Evolutionary conservation across 2,329 filamentous ascomycete genomes (phyloP), one percentile per base, ranked within the genome.

Genomic region (Fusarium goolgardi): DNA sequence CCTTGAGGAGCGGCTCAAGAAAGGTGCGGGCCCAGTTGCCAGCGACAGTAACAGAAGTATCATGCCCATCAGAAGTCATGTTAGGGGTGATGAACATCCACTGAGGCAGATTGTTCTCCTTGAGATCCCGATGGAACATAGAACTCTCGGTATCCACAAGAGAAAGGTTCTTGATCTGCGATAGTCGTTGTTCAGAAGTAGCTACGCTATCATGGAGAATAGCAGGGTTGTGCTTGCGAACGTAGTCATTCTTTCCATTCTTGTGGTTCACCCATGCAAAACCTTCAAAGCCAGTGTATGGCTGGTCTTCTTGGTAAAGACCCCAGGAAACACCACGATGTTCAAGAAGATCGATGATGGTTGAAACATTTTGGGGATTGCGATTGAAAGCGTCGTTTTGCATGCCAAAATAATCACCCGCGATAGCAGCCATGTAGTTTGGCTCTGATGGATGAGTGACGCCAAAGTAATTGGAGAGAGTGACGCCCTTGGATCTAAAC

Each of bases 41-140:
- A 3, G 91, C 90, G 29, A 87, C 84, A 12, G 87, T 91, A 54
- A 95, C 85, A 47, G 86, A 86, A 21, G 87, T 88, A 78, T 96
- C 92, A 74, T 96, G 92, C 37, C 89, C 92, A 73, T 94, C 90
- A 47, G 86, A 88, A 12, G 90, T 90, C 89, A 92, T 91, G 81
- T 92, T 91, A 5, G 90, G 90, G 0, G 90, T 91, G 74, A 91
- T 86, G 78, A 91, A 91, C 78, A 86, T 83, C 86, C 86, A 88
- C 80, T 94, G 91, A 4, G 92, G 91, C 18, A 94, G 85, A 43
- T 81, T 84, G 72, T 89, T 79, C 66, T 79, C 81, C 59, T 84
- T 79, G 16, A 94, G 82, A 72, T 96, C 92, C 46, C 85, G 80
- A 71, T 89, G 83, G 80, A 95, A 94, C 70, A 84, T 75, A 51